Evolutionary conservation across 73 alveolate genomes (phyloP).

Genomic region (Tetrahymena malaccensis): DNA sequence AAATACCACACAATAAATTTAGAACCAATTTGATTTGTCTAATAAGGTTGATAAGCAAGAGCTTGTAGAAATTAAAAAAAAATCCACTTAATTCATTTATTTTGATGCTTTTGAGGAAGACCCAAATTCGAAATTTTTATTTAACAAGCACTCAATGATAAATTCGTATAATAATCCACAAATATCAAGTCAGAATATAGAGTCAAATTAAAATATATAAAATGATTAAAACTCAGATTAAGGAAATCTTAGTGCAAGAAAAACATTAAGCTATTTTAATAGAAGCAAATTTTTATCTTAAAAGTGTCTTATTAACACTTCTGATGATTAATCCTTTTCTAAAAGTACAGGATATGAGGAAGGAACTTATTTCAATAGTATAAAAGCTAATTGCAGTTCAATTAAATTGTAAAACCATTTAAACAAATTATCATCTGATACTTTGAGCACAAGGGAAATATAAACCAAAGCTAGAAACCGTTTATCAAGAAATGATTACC

Average conservation of each 20-base stretch:
- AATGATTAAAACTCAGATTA: neutral
- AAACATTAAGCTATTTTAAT: neutral
- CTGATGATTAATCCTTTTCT: neutral
- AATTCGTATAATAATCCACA: neutral
- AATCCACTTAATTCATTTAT: neutral
- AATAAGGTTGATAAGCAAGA: neutral
- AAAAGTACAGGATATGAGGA: neutral
- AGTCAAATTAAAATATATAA: neutral
- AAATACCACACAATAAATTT: neutral
- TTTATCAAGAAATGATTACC: neutral
- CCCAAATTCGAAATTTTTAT: neutral
- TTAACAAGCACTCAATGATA: neutral
- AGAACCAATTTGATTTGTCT: neutral
- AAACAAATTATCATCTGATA: neutral
- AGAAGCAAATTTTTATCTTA: neutral
- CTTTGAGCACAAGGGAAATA: neutral
- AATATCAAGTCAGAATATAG: neutral
- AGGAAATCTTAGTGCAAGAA: neutral
- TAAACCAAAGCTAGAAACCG: neutral
- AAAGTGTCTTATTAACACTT: neutral
- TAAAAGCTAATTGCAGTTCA: neutral
- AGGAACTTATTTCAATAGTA: too few species aligned
- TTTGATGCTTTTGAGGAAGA: neutral
- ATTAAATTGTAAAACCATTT: neutral
- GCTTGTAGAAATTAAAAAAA: neutral